Evolutionary conservation across 2,329 filamentous ascomycete genomes (phyloP).

Genomic region (Trichoderma simmonsii): DNA sequence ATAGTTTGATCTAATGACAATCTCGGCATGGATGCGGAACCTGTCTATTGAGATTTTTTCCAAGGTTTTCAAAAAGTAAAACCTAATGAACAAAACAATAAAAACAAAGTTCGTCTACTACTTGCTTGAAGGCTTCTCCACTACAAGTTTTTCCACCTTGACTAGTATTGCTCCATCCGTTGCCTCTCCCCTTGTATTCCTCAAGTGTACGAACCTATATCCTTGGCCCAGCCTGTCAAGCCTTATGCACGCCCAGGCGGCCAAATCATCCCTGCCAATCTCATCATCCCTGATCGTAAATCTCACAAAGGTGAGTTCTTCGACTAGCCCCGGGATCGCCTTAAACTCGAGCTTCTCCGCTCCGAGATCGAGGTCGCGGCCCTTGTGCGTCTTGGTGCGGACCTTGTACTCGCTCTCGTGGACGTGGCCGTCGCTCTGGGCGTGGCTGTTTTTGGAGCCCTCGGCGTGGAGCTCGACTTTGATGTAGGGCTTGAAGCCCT

Average conservation of each 20-base stretch:
- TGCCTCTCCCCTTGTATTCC: conserved; percentile 63
- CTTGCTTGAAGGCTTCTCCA: conserved; percentile 4
- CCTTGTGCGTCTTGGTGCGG: conserved; percentile 56
- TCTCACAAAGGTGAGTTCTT: conserved; percentile 69
- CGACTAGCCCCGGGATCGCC: conserved; percentile 54
- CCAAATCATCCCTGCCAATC: conserved; percentile 71
- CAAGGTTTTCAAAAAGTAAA: background rate
- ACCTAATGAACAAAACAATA: background rate
- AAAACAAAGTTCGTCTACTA: background rate
- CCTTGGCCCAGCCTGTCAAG: conserved; percentile 76
- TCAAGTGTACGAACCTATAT: conserved; percentile 72
- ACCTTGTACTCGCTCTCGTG: conserved; percentile 52
- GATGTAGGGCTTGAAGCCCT: conserved; percentile 73
- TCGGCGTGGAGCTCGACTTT: conserved; percentile 83
- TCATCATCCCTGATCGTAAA: conserved; percentile 90
- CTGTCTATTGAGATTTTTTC: background rate
- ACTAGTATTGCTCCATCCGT: conserved; percentile 71
- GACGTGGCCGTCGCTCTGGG: conserved; percentile 40
- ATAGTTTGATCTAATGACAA: background rate
- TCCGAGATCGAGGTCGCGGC: conserved; percentile 61
- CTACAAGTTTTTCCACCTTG: conserved; percentile 61
- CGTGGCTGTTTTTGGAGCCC: conserved; percentile 45
- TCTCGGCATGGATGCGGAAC: background rate
- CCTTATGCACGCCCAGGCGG: conserved; percentile 85
- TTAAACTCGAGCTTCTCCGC: conserved; percentile 58